phyloP scores from a whole-genome alignment of 106 monocot species.

The Allium fistulosum region DNA sequence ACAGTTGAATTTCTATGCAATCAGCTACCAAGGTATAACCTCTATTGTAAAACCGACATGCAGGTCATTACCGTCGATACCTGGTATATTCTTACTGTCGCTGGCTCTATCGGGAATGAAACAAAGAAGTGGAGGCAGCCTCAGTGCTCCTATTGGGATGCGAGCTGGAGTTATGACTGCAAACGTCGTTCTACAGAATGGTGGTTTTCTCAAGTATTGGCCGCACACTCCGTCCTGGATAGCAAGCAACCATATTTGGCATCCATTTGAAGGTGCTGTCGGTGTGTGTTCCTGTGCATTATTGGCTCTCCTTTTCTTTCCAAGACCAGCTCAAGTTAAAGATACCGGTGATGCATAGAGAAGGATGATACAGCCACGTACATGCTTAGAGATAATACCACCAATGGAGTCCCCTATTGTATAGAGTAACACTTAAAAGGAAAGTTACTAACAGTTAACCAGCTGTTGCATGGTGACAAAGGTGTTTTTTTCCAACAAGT shows the following conservation, averaged over 20 bases:
- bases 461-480: no score
- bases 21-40: background rate
- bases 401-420: no score
- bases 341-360: background rate
- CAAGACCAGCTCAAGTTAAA: constrained; percentile 15
- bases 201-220: constrained; percentile 38
- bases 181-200: constrained; percentile 44
- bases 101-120: constrained; percentile 74
- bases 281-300: constrained; percentile 43
- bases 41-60: constrained; percentile 6
- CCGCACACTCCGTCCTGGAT: constrained; percentile 51
- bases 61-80: constrained; percentile 82
- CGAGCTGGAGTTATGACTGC: constrained; percentile 60
- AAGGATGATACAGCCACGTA: no score
- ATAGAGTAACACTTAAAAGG: no score
- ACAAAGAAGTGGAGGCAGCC: constrained; percentile 42
- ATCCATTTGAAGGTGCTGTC: constrained; percentile 81
- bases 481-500: no score
- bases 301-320: constrained; percentile 58
- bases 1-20: no score
- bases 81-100: constrained; percentile 60
- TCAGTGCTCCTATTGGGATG: constrained; percentile 55
- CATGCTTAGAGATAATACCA: no score
- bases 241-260: constrained; percentile 37
- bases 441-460: no score